These are phyloP conservation scores for Knufia petricola DNA, from an alignment of 2,329 filamentous ascomycete species.

Conservation along the genomic window DNA sequence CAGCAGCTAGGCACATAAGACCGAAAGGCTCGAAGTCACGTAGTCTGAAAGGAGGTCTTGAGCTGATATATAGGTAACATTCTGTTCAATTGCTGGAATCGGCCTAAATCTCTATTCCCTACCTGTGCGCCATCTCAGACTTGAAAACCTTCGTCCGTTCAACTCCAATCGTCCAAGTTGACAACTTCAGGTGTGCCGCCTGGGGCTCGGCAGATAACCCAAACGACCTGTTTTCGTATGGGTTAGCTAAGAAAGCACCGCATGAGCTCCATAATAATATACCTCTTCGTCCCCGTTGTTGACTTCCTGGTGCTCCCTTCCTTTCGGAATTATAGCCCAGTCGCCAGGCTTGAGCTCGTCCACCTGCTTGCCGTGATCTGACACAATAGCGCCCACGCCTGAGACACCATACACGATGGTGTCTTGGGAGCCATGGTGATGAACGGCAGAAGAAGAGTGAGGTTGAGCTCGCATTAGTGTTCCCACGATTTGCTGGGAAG, in stretches of 20 bases:
- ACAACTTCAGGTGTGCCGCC: slow-evolving; percentile 39
- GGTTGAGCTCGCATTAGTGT: slow-evolving; percentile 56
- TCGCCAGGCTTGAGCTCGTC: slow-evolving; percentile 54
- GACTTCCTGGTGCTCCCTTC: slow-evolving; percentile 59
- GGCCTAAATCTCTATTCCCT: slow-evolving; percentile 1
- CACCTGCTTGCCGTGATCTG: slow-evolving; percentile 36
- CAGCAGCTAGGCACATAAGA: no score
- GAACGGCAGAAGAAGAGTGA: slow-evolving; percentile 51
- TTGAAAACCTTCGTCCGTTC: no score
- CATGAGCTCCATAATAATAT: no score
- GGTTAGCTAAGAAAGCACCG: neutral
- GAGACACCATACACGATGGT: slow-evolving; percentile 54
- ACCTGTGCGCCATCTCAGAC: neutral
- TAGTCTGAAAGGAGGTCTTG: no score
- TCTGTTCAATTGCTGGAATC: no score
- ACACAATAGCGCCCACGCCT: slow-evolving; percentile 51
- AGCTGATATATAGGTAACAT: no score
- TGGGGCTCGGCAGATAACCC: slow-evolving; percentile 57
- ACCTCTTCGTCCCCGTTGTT: slow-evolving; percentile 54
- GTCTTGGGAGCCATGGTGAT: slow-evolving; percentile 63
- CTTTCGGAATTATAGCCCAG: slow-evolving; percentile 61
- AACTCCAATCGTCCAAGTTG: slow-evolving; percentile 3
- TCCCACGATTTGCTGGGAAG: slow-evolving; percentile 51
- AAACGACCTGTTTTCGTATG: slow-evolving; percentile 32
- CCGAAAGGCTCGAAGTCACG: no score